A percentile compares a stretch with the other conserved stretches of the same genome.
These are phyloP conservation scores for Microsporum audouinii DNA, from an alignment of 2,329 filamentous ascomycete genomes.

Conservation along the genomic window DNA sequence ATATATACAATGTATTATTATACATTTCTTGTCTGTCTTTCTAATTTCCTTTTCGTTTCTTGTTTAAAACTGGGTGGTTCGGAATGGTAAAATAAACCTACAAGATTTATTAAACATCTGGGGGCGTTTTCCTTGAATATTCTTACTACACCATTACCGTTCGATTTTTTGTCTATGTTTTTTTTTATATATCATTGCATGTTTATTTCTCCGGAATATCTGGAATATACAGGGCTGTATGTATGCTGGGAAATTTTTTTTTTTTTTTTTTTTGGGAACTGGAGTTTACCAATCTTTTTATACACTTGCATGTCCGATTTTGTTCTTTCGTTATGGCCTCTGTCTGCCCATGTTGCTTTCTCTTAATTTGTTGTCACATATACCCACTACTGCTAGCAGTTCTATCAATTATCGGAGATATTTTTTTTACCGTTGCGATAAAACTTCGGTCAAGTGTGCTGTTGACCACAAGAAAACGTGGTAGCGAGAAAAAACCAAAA, in stretches of 20 bases:
- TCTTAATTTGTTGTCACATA: not conserved
- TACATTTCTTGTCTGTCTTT: slow-evolving; percentile 2
- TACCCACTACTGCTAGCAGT: not conserved
- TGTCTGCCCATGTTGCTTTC: not conserved
- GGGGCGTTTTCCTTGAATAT: not conserved
- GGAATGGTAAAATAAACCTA: slow-evolving; percentile 1
- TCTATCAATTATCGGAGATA: not conserved
- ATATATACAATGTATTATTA: slow-evolving; percentile 1
- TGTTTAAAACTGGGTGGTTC: not conserved
- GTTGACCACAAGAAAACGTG: not conserved
- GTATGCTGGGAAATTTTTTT: not conserved
- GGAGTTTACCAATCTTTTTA: not conserved
- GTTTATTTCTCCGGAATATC: not conserved
- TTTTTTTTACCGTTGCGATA: not conserved
- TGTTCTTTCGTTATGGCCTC: not conserved
- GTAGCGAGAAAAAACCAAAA: not conserved
- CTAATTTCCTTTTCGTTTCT: not conserved
- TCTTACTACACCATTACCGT: not conserved
- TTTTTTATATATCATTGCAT: not conserved
- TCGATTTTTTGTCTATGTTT: not conserved
- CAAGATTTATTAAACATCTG: not conserved
- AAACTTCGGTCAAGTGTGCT: not conserved
- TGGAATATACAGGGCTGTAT: slow-evolving; percentile 2
- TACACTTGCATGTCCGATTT: not conserved
- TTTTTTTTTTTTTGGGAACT: not conserved